Evolutionary conservation across 495 filamentous ascomycete species (phyloP).

Genomic region (Penicillium paxilli): DNA sequence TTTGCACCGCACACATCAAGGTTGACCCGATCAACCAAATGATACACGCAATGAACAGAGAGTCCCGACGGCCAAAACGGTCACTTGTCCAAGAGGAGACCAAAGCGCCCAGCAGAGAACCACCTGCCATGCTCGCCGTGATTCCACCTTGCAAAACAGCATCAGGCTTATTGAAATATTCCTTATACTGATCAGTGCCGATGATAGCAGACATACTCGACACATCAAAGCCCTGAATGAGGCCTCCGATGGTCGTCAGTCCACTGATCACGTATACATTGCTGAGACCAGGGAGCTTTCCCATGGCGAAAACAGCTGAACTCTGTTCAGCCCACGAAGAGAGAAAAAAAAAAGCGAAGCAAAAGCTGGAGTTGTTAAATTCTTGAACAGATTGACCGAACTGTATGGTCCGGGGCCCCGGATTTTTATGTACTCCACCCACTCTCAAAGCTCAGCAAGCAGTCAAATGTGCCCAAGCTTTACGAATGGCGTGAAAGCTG

Average conservation of each 20-base stretch:
- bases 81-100: conserved; percentile 20
- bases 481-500: conserved; percentile 1
- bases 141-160: conserved; percentile 19
- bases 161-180: conserved; percentile 17
- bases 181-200: conserved; percentile 22
- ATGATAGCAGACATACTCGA: conserved; percentile 25
- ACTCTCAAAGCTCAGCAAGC: not conserved
- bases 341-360: not conserved
- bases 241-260: conserved; percentile 19
- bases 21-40: conserved; percentile 20
- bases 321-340: not conserved
- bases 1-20: conserved; percentile 22
- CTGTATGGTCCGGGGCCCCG: conserved; percentile 16
- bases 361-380: too few species aligned
- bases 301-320: conserved; percentile 5
- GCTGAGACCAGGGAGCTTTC: conserved; percentile 9
- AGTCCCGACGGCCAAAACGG: conserved; percentile 20
- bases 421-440: conserved; percentile 24
- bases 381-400: not conserved
- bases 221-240: conserved; percentile 24
- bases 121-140: conserved; percentile 23
- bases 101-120: conserved; percentile 17
- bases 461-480: not conserved
- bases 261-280: conserved; percentile 23
- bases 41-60: conserved; percentile 20